These are phyloP conservation scores for Pichia manshurica DNA, from an alignment of 805 yeast genomes.

Conservation along the genomic window DNA sequence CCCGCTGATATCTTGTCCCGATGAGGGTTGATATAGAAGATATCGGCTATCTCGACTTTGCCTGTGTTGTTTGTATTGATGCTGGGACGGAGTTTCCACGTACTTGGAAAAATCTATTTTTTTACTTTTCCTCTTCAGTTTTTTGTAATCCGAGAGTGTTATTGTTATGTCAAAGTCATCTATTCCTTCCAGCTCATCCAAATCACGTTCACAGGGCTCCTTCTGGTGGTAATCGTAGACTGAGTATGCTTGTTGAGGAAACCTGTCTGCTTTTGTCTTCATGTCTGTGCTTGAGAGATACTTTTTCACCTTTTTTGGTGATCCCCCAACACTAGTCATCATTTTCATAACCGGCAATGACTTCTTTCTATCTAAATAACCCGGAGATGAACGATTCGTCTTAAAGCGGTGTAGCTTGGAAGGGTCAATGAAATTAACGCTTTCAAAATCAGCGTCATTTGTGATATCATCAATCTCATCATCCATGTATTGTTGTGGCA, in stretches of 20 bases:
- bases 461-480: conserved; percentile 12
- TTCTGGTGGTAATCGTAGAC: not conserved
- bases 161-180: conserved; percentile 26
- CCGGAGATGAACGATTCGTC: conserved; percentile 4
- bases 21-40: not conserved
- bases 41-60: conserved; percentile 3
- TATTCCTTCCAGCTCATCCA: conserved; percentile 25
- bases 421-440: conserved; percentile 21
- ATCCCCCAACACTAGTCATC: conserved; percentile 12
- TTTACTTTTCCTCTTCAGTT: conserved; percentile 22
- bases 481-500: not conserved
- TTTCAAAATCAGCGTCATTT: conserved; percentile 26
- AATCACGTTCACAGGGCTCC: conserved; percentile 16
- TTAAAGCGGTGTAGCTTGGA: conserved; percentile 21
- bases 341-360: conserved; percentile 25
- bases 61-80: not conserved
- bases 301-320: conserved; percentile 23
- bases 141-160: conserved; percentile 25
- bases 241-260: not conserved
- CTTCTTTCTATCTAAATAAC: conserved; percentile 18
- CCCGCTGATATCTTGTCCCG: not conserved
- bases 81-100: conserved; percentile 20
- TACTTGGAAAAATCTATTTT: conserved; percentile 26
- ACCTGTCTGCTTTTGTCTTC: not conserved
- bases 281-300: conserved; percentile 28